phyloP scores from a whole-genome alignment of 345 rosid species.

The Syzygium grande region DNA sequence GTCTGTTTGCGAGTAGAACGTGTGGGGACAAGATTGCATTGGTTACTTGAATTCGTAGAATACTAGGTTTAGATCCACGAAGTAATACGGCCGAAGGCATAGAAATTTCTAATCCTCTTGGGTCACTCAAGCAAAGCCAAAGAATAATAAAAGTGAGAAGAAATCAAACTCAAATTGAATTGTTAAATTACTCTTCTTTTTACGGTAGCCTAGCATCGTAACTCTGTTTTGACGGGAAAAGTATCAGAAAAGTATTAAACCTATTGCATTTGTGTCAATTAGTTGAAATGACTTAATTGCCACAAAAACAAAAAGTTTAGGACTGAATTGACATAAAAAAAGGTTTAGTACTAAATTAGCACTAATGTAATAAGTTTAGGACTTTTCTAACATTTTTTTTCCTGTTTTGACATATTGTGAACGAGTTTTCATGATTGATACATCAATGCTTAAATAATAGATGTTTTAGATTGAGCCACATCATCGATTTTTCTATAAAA shows the following conservation, averaged over 20 bases:
- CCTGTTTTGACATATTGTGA: not conserved
- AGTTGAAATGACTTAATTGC: too few species aligned
- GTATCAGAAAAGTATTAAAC: too few species aligned
- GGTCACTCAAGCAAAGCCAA: not conserved
- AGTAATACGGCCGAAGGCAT: not conserved
- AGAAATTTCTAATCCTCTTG: not conserved
- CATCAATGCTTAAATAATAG: too few species aligned
- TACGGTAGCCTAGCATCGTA: not conserved
- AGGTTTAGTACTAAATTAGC: too few species aligned
- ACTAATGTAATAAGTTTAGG: too few species aligned
- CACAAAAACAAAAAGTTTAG: too few species aligned
- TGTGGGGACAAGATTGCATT: not conserved
- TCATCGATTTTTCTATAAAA: too few species aligned
- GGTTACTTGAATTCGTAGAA: not conserved
- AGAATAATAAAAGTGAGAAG: not conserved
- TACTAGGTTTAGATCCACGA: not conserved
- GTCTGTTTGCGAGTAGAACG: not conserved
- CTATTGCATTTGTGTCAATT: too few species aligned
- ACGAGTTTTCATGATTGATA: not conserved
- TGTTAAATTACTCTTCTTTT: not conserved
- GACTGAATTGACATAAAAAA: too few species aligned
- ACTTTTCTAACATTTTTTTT: too few species aligned
- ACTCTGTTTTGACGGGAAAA: not conserved
- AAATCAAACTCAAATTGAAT: not conserved
- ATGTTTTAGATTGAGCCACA: too few species aligned